Evolutionary conservation across 78 protist genomes (phyloP).

Genomic region (Salpingoeca rosetta): DNA sequence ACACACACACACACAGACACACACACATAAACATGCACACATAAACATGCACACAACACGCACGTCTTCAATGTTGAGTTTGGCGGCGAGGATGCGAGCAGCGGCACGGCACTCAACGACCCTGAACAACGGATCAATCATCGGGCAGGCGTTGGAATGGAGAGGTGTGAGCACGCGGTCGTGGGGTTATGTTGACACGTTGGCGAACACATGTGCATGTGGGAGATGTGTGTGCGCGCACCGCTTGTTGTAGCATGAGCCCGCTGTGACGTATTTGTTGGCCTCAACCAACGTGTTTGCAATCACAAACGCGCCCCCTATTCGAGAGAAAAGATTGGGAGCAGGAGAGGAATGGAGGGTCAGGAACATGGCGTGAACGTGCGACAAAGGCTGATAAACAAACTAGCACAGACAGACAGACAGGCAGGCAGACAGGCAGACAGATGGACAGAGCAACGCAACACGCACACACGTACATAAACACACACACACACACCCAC

Average conservation of each 20-base stretch:
- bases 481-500: too few species aligned
- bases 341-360: too few species aligned
- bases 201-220: not conserved
- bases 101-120: conserved; percentile 11
- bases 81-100: not conserved
- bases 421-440: too few species aligned
- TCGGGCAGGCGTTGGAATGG: not conserved
- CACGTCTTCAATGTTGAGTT: not conserved
- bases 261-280: conserved; percentile 8
- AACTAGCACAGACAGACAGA: too few species aligned
- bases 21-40: not conserved
- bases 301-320: not conserved
- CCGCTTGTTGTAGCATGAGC: not conserved
- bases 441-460: too few species aligned
- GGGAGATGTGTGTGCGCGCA: not conserved
- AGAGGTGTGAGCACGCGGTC: not conserved
- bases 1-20: not conserved
- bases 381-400: too few species aligned
- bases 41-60: not conserved
- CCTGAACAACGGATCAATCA: not conserved
- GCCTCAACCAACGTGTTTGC: not conserved
- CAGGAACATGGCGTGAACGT: too few species aligned
- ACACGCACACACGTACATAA: too few species aligned
- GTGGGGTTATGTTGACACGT: not conserved
- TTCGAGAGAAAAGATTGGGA: too few species aligned